Conservation (phyloP, 2,329 filamentous ascomycete species). For the Aureobasidium sp. region DNA sequence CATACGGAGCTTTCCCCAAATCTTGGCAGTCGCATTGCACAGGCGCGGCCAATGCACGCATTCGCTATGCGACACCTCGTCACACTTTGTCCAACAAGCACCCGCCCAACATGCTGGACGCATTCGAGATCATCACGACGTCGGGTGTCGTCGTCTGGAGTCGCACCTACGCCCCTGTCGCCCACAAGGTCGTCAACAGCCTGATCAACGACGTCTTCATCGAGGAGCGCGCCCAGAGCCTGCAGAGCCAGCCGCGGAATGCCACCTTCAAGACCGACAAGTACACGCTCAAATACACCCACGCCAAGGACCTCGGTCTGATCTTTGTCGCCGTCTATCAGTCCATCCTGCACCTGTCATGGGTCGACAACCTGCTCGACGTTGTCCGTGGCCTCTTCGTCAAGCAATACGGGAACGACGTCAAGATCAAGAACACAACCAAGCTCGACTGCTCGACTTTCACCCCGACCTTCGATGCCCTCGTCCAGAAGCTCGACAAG, state of each 20-base stretch:
- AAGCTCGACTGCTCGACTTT: conserved; percentile 72
- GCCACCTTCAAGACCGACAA: conserved; percentile 82
- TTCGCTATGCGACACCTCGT: background rate
- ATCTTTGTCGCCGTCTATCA: conserved; percentile 98
- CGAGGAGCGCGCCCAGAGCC: conserved; percentile 70
- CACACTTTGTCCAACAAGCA: background rate
- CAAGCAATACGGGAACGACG: conserved; percentile 78
- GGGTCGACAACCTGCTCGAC: conserved; percentile 94
- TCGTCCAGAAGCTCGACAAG: conserved; percentile 72
- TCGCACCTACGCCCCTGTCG: conserved; percentile 71
- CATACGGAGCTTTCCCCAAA: background rate
- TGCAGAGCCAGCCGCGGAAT: conserved; percentile 48
- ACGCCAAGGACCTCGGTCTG: conserved; percentile 82
- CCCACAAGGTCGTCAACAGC: conserved; percentile 77
- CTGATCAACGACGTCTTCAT: conserved; percentile 97
- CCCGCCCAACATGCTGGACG: conserved; percentile 67
- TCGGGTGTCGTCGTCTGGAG: conserved; percentile 97
- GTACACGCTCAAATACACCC: conserved; percentile 90
- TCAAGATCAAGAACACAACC: conserved; percentile 66
- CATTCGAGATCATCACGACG: conserved; percentile 92
- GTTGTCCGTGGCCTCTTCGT: conserved; percentile 90
- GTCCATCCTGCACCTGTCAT: conserved; percentile 86
- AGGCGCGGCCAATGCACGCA: background rate
- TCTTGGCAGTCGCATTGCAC: background rate
- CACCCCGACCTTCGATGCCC: conserved; percentile 89